Base-by-base conservation (phyloP, 1,284 basidiomycete genomes). In the Tilletia indica region DNA sequence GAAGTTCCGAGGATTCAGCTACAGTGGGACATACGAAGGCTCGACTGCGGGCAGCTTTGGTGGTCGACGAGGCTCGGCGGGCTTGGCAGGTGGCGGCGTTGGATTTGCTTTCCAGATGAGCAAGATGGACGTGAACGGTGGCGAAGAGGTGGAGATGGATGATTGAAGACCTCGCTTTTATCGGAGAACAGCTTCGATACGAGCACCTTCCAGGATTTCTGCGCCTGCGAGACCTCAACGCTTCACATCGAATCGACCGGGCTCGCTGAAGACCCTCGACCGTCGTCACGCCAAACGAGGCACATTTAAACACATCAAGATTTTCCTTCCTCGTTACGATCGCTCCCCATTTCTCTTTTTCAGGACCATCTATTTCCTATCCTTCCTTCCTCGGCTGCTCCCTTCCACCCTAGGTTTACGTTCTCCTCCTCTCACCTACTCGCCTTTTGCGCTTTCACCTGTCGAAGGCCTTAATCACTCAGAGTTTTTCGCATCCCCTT, bases 1-100 rank as follows among this genome's bases (percentile, higher is more conserved):
- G 70, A 83, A 84, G 73, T 84, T 84, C 71, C 73, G 82, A 39
- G 82, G 82, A 0, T 84, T 84, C 72, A 78, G 75, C 71, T 84
- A 84, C 76, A 78, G 72, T 21, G 82, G 82, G 42, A 77, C 79
- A 36, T 81, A 80, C 74, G 82, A 84, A 21, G 77, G 77, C 19
- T 75, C 74, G 66, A 74, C 74, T 6, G 74, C 75, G 14, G 76
- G 75, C 42, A 48, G 68, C 63, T 58, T 71, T 49, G 54, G 49
- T 36, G 67, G 66, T 25, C 49, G 58, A 36, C 49, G 70, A 31
- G 70, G 70, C 0, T 64, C 61, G 61, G 69, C 49, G 5, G 69
- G 51, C 8, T 34, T 70, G 69, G 47, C 21, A 42, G 61, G 54
- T 31, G 68, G 47, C 9, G 39, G 39, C 11, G 69, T n/a, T 45